Conservation (phyloP, 2,329 filamentous ascomycete species). For the Ascochyta pisi region DNA sequence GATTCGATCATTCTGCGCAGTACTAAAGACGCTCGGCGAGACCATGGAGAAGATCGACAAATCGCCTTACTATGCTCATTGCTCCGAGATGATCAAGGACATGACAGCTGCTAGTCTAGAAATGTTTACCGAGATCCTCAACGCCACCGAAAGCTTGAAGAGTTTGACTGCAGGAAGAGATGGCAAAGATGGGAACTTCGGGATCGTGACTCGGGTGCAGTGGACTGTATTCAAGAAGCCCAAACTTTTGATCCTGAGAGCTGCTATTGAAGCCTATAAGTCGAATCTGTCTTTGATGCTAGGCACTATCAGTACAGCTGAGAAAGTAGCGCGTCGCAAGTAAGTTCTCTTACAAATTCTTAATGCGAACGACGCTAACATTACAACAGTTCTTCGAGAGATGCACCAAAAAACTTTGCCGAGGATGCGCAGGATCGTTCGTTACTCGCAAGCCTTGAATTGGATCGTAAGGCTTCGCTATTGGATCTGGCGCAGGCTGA, state of each 20-base stretch:
- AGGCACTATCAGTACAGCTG: constrained; percentile 28
- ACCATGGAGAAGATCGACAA: too few species aligned
- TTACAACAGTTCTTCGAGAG: background rate
- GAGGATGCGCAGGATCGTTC: constrained; percentile 24
- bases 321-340: constrained; percentile 23
- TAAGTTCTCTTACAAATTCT: background rate
- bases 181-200: constrained; percentile 23
- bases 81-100: too few species aligned
- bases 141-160: background rate
- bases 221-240: constrained; percentile 32
- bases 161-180: constrained; percentile 23
- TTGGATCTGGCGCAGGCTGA: background rate
- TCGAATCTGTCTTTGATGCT: constrained; percentile 31
- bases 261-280: constrained; percentile 32
- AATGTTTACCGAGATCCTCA: too few species aligned
- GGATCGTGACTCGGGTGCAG: constrained; percentile 20
- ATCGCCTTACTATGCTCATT: too few species aligned
- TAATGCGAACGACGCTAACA: background rate
- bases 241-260: constrained; percentile 24
- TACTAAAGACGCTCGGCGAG: too few species aligned
- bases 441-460: constrained; percentile 22
- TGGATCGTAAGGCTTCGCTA: constrained; percentile 21
- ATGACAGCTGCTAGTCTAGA: too few species aligned
- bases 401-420: background rate
- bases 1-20: too few species aligned